phyloP scores from a whole-genome alignment of 495 filamentous ascomycete species.

The Talaromyces borbonicus region DNA sequence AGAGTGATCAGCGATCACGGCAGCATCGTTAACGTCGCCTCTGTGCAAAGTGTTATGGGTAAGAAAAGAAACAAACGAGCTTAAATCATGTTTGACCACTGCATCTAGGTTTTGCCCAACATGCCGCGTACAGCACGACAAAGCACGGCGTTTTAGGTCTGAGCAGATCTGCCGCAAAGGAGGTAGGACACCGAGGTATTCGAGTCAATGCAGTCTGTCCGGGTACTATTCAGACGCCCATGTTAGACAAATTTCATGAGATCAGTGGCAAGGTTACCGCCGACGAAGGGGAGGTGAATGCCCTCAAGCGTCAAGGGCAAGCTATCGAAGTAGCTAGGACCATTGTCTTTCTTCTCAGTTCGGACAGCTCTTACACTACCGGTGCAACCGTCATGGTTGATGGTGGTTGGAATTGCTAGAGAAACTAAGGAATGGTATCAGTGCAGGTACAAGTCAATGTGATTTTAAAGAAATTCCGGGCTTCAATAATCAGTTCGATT shows the following conservation, averaged over 20 bases:
- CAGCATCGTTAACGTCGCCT: constrained; percentile 53
- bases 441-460: no score
- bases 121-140: constrained; percentile 44
- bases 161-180: constrained; percentile 46
- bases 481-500: no score
- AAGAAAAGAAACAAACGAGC: no score
- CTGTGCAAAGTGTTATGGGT: constrained; percentile 47
- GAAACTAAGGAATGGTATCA: background rate
- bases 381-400: constrained; percentile 34
- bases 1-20: constrained; percentile 31
- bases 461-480: no score
- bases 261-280: constrained; percentile 9
- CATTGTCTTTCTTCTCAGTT: constrained; percentile 47
- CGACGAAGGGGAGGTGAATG: no score
- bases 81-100: no score
- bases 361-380: constrained; percentile 46
- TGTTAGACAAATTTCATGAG: constrained; percentile 29
- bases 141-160: constrained; percentile 54
- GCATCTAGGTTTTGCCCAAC: constrained; percentile 34
- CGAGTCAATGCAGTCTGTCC: constrained; percentile 51
- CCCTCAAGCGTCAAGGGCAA: constrained; percentile 33
- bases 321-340: constrained; percentile 42
- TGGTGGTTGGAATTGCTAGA: constrained; percentile 19
- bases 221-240: constrained; percentile 44
- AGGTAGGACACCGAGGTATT: constrained; percentile 42